These are phyloP conservation scores for Herpetomonas samuelpessoai DNA, from an alignment of 208 protist species.

Conservation along the genomic window DNA sequence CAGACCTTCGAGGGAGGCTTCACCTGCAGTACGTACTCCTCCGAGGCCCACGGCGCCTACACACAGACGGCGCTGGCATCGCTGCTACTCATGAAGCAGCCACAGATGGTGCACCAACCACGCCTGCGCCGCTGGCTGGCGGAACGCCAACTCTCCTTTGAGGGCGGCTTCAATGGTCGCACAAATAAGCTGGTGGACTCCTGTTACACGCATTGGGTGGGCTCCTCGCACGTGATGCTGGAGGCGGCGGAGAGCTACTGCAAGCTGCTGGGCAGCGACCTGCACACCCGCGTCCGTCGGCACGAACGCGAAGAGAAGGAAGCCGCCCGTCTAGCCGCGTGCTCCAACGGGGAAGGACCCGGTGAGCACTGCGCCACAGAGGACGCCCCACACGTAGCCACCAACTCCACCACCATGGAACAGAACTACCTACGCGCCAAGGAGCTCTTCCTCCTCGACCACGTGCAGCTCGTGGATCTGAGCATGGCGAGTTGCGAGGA, in stretches of 20 bases:
- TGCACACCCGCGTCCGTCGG: neutral
- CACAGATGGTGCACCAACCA: constrained; percentile 47
- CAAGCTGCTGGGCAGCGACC: constrained; percentile 17
- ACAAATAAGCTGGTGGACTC: constrained; percentile 98
- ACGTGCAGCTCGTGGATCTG: constrained; percentile 64
- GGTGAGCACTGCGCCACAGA: no score
- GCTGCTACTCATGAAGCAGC: constrained; percentile 58
- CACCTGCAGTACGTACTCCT: constrained; percentile 35
- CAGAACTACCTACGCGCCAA: constrained; percentile 30
- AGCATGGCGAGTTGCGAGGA: constrained; percentile 10
- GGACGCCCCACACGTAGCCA: no score
- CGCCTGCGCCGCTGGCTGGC: constrained; percentile 73
- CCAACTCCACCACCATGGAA: neutral
- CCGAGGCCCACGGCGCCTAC: constrained; percentile 93
- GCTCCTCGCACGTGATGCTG: constrained; percentile 73
- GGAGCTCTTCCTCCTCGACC: constrained; percentile 63
- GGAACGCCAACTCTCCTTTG: constrained; percentile 66
- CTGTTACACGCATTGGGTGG: constrained; percentile 98
- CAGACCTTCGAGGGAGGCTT: constrained; percentile 94
- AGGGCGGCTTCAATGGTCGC: constrained; percentile 94
- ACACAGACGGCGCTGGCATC: constrained; percentile 87
- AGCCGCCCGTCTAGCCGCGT: neutral
- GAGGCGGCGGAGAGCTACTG: constrained; percentile 38
- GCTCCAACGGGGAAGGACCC: neutral
- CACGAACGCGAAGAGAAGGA: neutral